Conservation (phyloP, 2,329 filamentous ascomycete genomes). For the Exserohilum rostratum region DNA sequence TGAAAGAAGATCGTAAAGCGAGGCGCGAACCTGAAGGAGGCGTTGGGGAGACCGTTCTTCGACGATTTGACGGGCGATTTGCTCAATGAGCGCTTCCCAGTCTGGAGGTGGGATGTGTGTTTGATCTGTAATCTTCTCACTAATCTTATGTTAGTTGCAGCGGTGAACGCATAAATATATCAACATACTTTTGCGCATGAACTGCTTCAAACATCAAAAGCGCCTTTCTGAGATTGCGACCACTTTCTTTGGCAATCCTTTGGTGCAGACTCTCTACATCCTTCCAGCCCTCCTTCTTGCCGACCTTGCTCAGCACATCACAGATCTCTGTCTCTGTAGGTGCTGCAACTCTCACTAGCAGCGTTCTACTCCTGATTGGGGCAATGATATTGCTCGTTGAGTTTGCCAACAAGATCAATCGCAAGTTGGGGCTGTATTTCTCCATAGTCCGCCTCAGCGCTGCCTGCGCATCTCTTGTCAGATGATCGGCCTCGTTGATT, state of each 20-base stretch:
- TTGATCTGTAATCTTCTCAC: slow-evolving; percentile 85
- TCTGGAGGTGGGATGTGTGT: slow-evolving; percentile 94
- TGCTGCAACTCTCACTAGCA: slow-evolving; percentile 89
- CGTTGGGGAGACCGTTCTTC: slow-evolving; percentile 89
- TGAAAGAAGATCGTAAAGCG: slow-evolving; percentile 95
- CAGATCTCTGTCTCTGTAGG: slow-evolving; percentile 87
- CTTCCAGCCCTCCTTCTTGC: slow-evolving; percentile 84
- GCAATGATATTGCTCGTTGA: slow-evolving; percentile 98
- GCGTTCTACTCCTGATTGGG: slow-evolving; percentile 89
- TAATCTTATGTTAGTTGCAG: slow-evolving; percentile 48
- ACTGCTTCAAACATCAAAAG: slow-evolving; percentile 97
- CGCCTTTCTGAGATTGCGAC: slow-evolving; percentile 85
- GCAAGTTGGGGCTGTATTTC: slow-evolving; percentile 95
- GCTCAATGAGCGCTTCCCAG: slow-evolving; percentile 89
- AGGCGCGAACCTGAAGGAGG: slow-evolving; percentile 85
- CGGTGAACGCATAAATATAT: background rate
- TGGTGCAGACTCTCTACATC: slow-evolving; percentile 75
- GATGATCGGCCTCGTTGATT: slow-evolving; percentile 96
- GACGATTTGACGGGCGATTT: slow-evolving; percentile 92
- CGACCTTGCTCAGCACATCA: slow-evolving; percentile 70
- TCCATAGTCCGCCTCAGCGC: slow-evolving; percentile 97
- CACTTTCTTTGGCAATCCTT: slow-evolving; percentile 88
- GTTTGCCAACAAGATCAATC: slow-evolving; percentile 90
- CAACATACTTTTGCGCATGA: slow-evolving; percentile 90
- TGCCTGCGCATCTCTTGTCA: slow-evolving; percentile 92